Base-by-base conservation (phyloP, 2,329 filamentous ascomycete genomes). In the Colletotrichum eleusines region DNA sequence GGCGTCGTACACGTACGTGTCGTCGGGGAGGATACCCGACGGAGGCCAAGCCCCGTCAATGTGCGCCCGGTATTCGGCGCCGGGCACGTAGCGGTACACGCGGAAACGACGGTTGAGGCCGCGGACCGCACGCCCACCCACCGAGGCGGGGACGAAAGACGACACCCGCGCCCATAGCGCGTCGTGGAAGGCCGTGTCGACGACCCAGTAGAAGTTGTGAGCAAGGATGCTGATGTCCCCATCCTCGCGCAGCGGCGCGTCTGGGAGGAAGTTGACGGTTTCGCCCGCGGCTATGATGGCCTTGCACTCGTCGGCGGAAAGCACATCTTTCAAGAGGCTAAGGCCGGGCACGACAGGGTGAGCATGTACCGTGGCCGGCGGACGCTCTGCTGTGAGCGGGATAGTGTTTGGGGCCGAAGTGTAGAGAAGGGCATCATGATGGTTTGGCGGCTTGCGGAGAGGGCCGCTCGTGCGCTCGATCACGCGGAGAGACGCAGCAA, bases 1-100 rank as follows among this genome's bases (percentile, higher is more conserved):
- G 1, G 86, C 81, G 73, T 93, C 91, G 78, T 92, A 93, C 4
- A 91, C 83, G 66, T 93, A 93, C 1, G 81, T 85, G 73, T 87
- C 85, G 62, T 85, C 83, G 0, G 87, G 80, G 1, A 85, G 79
- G 54, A 92, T 89, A 2, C 89, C 89, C 0, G 90, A 92, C 0
- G 91, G 91, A 16, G 91, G 91, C 91, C 91, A 93, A 0, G 91
- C 91, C 9, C 91, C 91, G 74, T 93, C 84, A 69, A 93, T 92
- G 73, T 93, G 91, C 69, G 87, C 89, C 9, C 91, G 83, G 75
- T 93, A 93, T 76, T 93, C 91, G 0, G 91, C 91, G 0, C 91
- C 91, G 1, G 91, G 90, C 0, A 93, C 90, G 69, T 93, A 93
- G 75, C 91, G 84, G 73, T 93, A 93, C 0, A 93, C 90, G 23